A percentile compares a stretch with the other conserved stretches of the same genome.
phyloP scores from a whole-genome alignment of 2,329 filamentous ascomycete genomes.

The Magnaporthales sp. region DNA sequence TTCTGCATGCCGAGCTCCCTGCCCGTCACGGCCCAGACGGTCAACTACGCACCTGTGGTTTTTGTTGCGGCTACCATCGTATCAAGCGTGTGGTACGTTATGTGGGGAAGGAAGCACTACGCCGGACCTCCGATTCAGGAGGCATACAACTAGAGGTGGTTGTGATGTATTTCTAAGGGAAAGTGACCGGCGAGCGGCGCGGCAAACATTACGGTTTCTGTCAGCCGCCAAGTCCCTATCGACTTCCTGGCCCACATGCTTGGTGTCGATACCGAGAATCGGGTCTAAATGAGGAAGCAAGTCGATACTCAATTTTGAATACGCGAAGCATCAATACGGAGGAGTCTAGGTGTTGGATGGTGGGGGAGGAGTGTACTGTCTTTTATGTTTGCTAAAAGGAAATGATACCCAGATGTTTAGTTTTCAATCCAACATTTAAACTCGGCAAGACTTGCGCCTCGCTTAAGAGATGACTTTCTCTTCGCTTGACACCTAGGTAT shows the following conservation, averaged over 20 bases:
- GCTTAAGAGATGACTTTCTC: not conserved
- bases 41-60: slow-evolving; percentile 72
- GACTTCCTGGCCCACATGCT: not conserved
- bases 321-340: not conserved
- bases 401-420: slow-evolving; percentile 3
- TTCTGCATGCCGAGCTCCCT: slow-evolving; percentile 64
- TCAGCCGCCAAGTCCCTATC: not conserved
- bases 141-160: slow-evolving; percentile 19
- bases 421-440: slow-evolving; percentile 2
- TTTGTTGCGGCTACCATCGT: slow-evolving; percentile 57
- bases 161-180: not conserved
- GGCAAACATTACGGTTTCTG: not conserved
- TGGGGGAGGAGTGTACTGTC: not conserved
- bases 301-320: not conserved
- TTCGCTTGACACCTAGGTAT: not conserved
- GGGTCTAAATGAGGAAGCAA: not conserved
- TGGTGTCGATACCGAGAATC: not conserved
- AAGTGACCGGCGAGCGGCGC: not conserved
- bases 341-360: not conserved
- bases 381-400: not conserved
- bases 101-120: slow-evolving; percentile 63
- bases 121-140: slow-evolving; percentile 35
- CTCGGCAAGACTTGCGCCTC: not conserved
- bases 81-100: slow-evolving; percentile 57
- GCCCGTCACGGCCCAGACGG: slow-evolving; percentile 47